phyloP scores from a whole-genome alignment of 139 green algal species.

The Yamagishiella unicocca region DNA sequence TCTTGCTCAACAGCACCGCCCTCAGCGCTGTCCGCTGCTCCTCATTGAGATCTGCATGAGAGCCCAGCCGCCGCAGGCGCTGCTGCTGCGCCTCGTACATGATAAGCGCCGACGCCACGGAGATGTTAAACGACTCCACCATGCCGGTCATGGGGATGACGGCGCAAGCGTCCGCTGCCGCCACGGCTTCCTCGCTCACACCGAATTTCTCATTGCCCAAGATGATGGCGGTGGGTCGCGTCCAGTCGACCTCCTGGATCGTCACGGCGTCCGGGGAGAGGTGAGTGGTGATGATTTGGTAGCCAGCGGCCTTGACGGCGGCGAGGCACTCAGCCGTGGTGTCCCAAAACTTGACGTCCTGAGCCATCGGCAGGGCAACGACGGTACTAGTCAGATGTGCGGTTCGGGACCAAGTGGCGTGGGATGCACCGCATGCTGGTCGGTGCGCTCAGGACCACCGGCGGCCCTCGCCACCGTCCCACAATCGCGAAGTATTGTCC shows the following conservation, averaged over 20 bases:
- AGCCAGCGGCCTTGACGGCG: conserved; percentile 72
- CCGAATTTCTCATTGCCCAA: conserved; percentile 86
- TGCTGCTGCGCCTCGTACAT: conserved; percentile 72
- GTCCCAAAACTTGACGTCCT: conserved; percentile 72
- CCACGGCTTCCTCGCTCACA: conserved; percentile 72
- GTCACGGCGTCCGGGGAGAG: conserved; percentile 40
- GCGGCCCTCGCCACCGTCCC: no score
- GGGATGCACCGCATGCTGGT: no score
- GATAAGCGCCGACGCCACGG: conserved; percentile 72
- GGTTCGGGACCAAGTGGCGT: no score
- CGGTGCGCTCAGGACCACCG: no score
- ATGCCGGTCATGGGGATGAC: conserved; percentile 86
- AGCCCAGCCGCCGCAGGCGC: conserved; percentile 54
- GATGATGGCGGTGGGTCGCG: conserved; percentile 81
- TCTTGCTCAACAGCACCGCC: conserved; percentile 61
- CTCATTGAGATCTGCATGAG: conserved; percentile 57
- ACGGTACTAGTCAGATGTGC: no score
- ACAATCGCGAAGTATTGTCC: no score
- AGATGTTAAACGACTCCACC: conserved; percentile 89
- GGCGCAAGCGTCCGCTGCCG: conserved; percentile 67
- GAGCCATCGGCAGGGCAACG: neutral
- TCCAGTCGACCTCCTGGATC: conserved; percentile 81
- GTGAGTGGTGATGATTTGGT: conserved; percentile 67
- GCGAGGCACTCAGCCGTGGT: conserved; percentile 64
- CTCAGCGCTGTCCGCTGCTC: conserved; percentile 57